Conservation (phyloP, 352 stramenopile species). For the Elongisporangium undulatum region DNA sequence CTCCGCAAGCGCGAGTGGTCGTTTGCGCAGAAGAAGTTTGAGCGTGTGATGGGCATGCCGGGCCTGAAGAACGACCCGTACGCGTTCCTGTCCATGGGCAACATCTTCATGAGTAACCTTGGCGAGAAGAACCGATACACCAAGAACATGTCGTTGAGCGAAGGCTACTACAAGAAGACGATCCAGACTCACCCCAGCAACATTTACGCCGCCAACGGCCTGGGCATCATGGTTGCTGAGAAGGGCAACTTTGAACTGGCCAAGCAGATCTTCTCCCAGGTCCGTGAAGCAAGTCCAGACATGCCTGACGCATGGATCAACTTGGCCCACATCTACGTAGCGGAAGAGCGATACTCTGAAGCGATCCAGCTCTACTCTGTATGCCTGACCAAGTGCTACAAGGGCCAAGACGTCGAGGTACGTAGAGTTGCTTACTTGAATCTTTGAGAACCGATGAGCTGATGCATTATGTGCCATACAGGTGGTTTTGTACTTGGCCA, state of each 20-base stretch:
- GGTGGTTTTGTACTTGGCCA: conserved; percentile 78
- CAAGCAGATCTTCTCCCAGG: conserved; percentile 95
- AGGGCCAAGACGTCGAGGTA: conserved; percentile 78
- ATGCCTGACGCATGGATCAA: conserved; percentile 97
- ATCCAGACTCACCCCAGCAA: conserved; percentile 91
- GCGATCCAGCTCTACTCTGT: conserved; percentile 96
- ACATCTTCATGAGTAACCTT: conserved; percentile 98
- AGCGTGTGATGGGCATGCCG: conserved; percentile 93
- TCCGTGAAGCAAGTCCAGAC: conserved; percentile 94
- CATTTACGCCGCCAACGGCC: conserved; percentile 96
- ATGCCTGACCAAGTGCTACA: conserved; percentile 87
- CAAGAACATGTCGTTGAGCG: conserved; percentile 94
- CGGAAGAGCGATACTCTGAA: conserved; percentile 94
- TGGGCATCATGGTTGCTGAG: conserved; percentile 97
- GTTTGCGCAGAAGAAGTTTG: conserved; percentile 92
- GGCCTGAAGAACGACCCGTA: conserved; percentile 96
- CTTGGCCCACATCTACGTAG: conserved; percentile 96
- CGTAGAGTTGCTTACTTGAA: neutral
- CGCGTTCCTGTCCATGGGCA: conserved; percentile 95
- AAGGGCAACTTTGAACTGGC: conserved; percentile 96
- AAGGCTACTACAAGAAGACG: conserved; percentile 96
- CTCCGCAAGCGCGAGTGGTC: conserved; percentile 94
- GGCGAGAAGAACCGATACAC: conserved; percentile 93
- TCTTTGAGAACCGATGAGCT: neutral
- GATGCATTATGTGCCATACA: conserved; percentile 6